Base-by-base conservation (phyloP, 2,329 filamentous ascomycete genomes). In the Calonectria hongkongensis region DNA sequence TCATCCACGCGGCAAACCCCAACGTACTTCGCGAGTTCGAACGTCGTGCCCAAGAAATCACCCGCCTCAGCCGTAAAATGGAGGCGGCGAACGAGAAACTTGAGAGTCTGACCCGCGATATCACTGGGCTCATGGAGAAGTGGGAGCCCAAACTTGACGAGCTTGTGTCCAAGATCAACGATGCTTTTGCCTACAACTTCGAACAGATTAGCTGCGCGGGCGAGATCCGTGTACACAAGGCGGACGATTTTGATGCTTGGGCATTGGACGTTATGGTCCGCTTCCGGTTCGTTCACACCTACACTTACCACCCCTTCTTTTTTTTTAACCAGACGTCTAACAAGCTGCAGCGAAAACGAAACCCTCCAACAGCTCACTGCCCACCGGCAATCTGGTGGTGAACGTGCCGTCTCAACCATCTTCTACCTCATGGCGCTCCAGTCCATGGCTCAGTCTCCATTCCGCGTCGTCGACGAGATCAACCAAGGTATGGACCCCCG, bases 401-500 rank as follows among this genome's bases (percentile, higher is more conserved):
- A 99, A 86, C 94, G 97, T 72, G 95, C 97, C 28, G 96, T 99
- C 27, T 98, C 95, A 27, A 99, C 97, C 16, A 98, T 98, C 81
- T 99, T 98, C 89, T 99, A 97, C 86, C 94, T 99, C 70, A 98
- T 99, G 96, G 95, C 97, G 6, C 90, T 99, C 30, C 97, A 99
- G 84, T 94, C 94, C 63, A 92, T 99, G 80, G 96, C 97, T 18
- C 94, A 95, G 80, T 95, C 96, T 4, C 97, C 97, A 1, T 99
- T 99, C 90, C 95, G 97, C 66, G 96, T 99, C 63, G 97, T 99
- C 72, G 97, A 99, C 85, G 97, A 99, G 86, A 99, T 99, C 88
- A 99, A 99, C 82, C 97, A 99, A 86, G 97, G 97, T 77, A 99
- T 99, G 97, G 97, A 99, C 83, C 97, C 96, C 51, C 93, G 97